A percentile compares a stretch with the other conserved stretches of the same genome.
phyloP scores from a whole-genome alignment of 108 stramenopile genomes.

The Stephanodiscus minutulus region DNA sequence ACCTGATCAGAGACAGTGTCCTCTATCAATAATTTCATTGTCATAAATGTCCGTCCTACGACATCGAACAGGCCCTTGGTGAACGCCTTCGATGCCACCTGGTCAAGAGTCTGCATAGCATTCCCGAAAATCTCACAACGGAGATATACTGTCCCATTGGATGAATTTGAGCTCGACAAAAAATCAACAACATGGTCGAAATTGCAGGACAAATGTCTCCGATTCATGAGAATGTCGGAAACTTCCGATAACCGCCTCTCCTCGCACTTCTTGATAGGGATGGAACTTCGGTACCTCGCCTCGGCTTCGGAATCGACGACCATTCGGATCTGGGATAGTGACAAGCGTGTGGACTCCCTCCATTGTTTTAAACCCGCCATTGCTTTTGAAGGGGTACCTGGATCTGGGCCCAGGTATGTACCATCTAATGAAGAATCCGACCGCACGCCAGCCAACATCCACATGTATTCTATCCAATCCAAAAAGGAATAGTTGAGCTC shows the following conservation, averaged over 20 bases:
- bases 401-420: neutral
- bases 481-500: constrained; percentile 46
- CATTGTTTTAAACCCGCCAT: constrained; percentile 47
- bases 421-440: constrained; percentile 5
- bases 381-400: neutral
- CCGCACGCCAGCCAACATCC: neutral
- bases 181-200: constrained; percentile 31
- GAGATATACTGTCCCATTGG: neutral
- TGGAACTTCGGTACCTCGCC: constrained; percentile 45
- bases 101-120: constrained; percentile 32
- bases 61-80: constrained; percentile 51
- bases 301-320: constrained; percentile 58
- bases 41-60: constrained; percentile 59
- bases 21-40: constrained; percentile 24
- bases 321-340: constrained; percentile 57
- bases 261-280: constrained; percentile 5
- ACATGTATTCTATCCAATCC: constrained; percentile 47
- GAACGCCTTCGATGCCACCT: constrained; percentile 30
- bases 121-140: neutral
- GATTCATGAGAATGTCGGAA: constrained; percentile 16
- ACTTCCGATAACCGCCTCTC: neutral
- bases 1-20: neutral
- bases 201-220: constrained; percentile 30
- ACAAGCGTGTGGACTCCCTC: constrained; percentile 50
- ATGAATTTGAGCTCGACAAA: constrained; percentile 12